Conservation (phyloP, 23 red algal genomes). For the Cyanidiococcus yangmingshanensis region DNA sequence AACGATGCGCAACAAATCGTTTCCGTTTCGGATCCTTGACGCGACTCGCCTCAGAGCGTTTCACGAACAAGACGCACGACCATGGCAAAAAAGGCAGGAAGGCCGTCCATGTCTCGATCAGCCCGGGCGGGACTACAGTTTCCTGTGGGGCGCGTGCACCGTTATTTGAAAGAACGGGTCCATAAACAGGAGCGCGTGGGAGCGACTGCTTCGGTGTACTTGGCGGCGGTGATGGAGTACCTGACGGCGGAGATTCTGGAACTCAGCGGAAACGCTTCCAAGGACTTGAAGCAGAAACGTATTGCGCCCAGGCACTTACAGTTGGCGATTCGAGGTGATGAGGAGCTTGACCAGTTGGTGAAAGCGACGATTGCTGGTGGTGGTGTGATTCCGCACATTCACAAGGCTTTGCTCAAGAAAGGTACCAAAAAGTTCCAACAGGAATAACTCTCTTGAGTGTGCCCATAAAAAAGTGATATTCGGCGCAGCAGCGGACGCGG, state of each 20-base stretch:
- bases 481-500: no score
- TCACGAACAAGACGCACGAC: no score
- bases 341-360: slow-evolving; percentile 74
- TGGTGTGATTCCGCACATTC: slow-evolving; percentile 82
- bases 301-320: slow-evolving; percentile 77
- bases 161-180: slow-evolving; percentile 65
- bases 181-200: slow-evolving; percentile 54
- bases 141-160: slow-evolving; percentile 79
- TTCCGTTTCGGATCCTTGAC: no score
- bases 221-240: slow-evolving; percentile 81
- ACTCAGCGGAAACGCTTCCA: slow-evolving; percentile 75
- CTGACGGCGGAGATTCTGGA: slow-evolving; percentile 88
- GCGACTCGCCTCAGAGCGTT: no score
- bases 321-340: slow-evolving; percentile 83
- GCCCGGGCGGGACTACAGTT: slow-evolving; percentile 68
- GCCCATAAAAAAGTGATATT: no score
- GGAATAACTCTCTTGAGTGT: neutral
- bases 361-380: slow-evolving; percentile 91
- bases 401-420: slow-evolving; percentile 48
- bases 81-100: slow-evolving; percentile 8
- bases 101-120: slow-evolving; percentile 40
- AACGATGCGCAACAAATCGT: no score
- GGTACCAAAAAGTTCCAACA: slow-evolving; percentile 24
- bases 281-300: slow-evolving; percentile 73
- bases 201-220: slow-evolving; percentile 85